Conservation (phyloP, 2,329 filamentous ascomycete species). For the Scortechinia acanthostroma region DNA sequence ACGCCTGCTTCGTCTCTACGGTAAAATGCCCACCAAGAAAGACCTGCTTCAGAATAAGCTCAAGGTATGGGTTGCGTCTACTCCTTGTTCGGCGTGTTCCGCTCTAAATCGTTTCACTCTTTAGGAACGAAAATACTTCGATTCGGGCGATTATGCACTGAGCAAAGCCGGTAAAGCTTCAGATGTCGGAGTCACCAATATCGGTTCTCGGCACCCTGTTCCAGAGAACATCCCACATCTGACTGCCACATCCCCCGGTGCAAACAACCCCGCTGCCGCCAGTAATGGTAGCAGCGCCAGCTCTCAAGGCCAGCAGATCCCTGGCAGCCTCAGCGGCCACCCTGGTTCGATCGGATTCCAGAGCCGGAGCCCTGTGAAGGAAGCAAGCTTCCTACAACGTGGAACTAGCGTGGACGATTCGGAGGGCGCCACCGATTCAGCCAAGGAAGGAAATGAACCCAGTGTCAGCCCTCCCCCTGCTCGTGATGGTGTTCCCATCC, state of each 20-base stretch:
- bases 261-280: conserved; percentile 20
- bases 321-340: conserved; percentile 31
- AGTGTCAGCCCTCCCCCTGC: neutral
- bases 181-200: conserved; percentile 83
- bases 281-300: conserved; percentile 11
- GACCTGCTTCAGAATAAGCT: conserved; percentile 96
- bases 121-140: conserved; percentile 93
- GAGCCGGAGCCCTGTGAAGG: conserved; percentile 81
- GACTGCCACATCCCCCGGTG: conserved; percentile 23
- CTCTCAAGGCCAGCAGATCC: conserved; percentile 25
- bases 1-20: conserved; percentile 91
- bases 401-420: conserved; percentile 65
- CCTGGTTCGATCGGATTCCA: conserved; percentile 34
- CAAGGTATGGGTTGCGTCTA: conserved; percentile 44
- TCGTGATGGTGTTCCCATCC: neutral
- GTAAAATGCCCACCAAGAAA: conserved; percentile 93
- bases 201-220: conserved; percentile 89
- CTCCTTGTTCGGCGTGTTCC: neutral
- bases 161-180: conserved; percentile 95
- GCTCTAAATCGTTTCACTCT: neutral
- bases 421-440: neutral
- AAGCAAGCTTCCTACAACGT: conserved; percentile 73
- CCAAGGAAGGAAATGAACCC: neutral
- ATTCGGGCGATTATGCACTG: conserved; percentile 91
- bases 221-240: conserved; percentile 93